Base-by-base conservation (phyloP, 2,329 filamentous ascomycete genomes). In the Aspergillus ibericus region DNA sequence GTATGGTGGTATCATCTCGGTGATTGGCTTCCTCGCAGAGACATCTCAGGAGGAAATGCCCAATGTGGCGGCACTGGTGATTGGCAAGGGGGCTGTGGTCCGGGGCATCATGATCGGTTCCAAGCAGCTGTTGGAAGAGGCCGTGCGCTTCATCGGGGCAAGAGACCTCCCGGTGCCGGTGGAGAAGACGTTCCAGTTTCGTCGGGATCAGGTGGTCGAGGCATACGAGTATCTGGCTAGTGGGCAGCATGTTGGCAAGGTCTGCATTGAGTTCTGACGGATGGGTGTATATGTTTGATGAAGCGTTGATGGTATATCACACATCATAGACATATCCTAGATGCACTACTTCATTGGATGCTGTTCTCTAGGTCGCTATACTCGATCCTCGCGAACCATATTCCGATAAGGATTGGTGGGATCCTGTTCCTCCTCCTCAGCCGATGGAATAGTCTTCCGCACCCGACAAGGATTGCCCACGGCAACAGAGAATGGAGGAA, bases 91-190 rank as follows among this genome's bases (percentile, higher is more conserved):
- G 16, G 70, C 66, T 20, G 55, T 74, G 20, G 62, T 79, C 2
- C 69, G 76, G 5, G 77, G 77, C 1, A 69, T 78, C 38, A 63
- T 67, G 34, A 67, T 68, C 15, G 75, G 76, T 0, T 74, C 71
- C 9, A 75, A 67, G 56, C 67, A 75, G 56, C 63, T 72, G 50
- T 61, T 78, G 15, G 68, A 77, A 59, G 72, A 78, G 7, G 59
- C 68, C 2, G 65, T 72, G 1, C 59, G 63, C 0, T 75, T 73
- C 49, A 64, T 78, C 40, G 67, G 51, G 7, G 59, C 48, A 9
- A 66, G 67, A 13, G 55, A 56, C 38, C 58, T 75, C 32, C 47
- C 54, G 18, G 34, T 72, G 6, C 74, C 73, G 0, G 67, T 77
- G 7, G 44, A 48, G 44, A 48, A 48, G 44, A 48, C 44, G 22